Evolutionary conservation across 164 flowering plant species (phyloP).

Genomic region (Malania oleifera): DNA sequence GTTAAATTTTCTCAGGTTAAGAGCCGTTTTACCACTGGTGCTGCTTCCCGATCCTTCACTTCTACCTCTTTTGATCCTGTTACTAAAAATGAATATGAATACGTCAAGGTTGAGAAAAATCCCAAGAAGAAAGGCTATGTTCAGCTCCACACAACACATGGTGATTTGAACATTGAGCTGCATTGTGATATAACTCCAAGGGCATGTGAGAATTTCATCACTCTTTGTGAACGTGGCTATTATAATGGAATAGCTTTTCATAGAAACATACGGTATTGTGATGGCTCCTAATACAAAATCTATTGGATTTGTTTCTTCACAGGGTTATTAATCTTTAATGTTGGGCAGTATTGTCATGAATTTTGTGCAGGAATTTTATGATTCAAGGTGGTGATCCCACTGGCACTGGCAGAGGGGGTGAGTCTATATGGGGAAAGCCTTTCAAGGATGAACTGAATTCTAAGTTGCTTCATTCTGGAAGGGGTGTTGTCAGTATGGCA

Average conservation of each 20-base stretch:
- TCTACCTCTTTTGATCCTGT: slow-evolving; percentile 94
- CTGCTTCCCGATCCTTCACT: slow-evolving; percentile 96
- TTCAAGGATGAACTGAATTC: slow-evolving; percentile 90
- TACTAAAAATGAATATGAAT: slow-evolving; percentile 86
- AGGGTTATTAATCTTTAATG: not conserved
- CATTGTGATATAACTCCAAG: slow-evolving; percentile 94
- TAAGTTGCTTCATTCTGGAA: slow-evolving; percentile 82
- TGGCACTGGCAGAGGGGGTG: slow-evolving; percentile 91
- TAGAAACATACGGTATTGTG: slow-evolving; percentile 66
- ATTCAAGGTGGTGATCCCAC: slow-evolving; percentile 99
- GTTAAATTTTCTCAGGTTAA: slow-evolving; percentile 51
- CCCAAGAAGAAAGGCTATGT: slow-evolving; percentile 96
- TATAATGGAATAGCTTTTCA: slow-evolving; percentile 90
- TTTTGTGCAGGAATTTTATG: slow-evolving; percentile 75
- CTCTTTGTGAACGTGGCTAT: slow-evolving; percentile 87
- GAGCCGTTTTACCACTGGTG: slow-evolving; percentile 86
- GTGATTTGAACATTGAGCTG: slow-evolving; percentile 92
- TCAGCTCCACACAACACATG: slow-evolving; percentile 90
- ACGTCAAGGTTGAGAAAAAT: slow-evolving; percentile 86
- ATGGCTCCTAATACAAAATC: slow-evolving; percentile 4
- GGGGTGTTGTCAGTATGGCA: slow-evolving; percentile 98
- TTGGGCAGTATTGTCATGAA: not conserved
- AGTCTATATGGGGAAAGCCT: slow-evolving; percentile 96
- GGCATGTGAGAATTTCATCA: slow-evolving; percentile 91
- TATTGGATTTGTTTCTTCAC: not conserved